Evolutionary conservation across 2,329 filamentous ascomycete species (phyloP).

Genomic region (Zelopaecilomyces penicillatus): DNA sequence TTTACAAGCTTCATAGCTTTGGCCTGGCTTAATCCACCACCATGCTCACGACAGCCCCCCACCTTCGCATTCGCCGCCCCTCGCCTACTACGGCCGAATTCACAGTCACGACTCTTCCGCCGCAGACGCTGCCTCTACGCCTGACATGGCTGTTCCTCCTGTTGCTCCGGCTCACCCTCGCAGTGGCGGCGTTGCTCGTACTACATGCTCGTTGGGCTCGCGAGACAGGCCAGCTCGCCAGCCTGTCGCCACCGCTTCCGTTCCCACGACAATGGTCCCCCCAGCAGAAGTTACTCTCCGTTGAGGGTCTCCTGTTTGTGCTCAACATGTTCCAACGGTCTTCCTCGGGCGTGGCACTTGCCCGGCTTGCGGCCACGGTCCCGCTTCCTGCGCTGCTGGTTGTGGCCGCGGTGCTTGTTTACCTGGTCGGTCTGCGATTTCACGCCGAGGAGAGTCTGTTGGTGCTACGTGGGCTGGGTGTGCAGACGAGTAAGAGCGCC

Average conservation of each 20-base stretch:
- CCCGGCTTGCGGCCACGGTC: constrained; percentile 22
- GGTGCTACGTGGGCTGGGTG: constrained; percentile 78
- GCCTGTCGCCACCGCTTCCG: constrained; percentile 10
- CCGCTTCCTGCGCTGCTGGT: constrained; percentile 34
- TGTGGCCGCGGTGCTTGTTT: constrained; percentile 28
- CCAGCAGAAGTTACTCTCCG: constrained; percentile 10
- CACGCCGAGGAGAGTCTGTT: constrained; percentile 73
- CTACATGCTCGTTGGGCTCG: constrained; percentile 41
- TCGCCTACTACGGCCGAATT: constrained; percentile 88
- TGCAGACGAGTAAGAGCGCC: constrained; percentile 69
- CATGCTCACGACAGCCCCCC: constrained; percentile 56
- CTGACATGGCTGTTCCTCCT: constrained; percentile 36
- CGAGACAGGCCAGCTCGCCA: constrained; percentile 16
- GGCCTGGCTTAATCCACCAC: constrained; percentile 5
- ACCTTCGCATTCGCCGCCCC: constrained; percentile 56
- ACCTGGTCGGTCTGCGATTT: constrained; percentile 36
- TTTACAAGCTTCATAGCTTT: constrained; percentile 3
- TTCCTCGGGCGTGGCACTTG: constrained; percentile 23
- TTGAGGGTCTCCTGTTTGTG: constrained; percentile 17
- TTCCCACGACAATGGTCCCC: background rate
- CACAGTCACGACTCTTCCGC: constrained; percentile 74
- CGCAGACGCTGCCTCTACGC: constrained; percentile 38
- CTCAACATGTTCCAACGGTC: constrained; percentile 21
- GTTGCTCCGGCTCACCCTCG: constrained; percentile 35
- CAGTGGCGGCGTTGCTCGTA: constrained; percentile 35